Conservation (phyloP, 2,329 filamentous ascomycete species). For the Fusarium sp. region DNA sequence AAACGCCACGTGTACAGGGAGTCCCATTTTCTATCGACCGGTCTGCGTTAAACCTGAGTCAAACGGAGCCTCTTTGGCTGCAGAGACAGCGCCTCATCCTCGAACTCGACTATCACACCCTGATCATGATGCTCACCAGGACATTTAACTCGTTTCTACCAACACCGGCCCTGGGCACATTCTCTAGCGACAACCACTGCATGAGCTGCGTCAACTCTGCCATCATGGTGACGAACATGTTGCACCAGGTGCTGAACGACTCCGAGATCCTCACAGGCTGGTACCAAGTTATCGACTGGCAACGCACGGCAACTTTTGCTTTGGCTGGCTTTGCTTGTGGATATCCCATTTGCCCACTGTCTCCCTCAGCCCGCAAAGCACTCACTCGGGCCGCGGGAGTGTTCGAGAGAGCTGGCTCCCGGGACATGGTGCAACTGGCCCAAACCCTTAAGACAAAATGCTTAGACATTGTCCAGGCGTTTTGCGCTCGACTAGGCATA, state of each 20-base stretch:
- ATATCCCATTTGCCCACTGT: constrained; percentile 41
- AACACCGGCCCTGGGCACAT: constrained; percentile 39
- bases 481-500: constrained; percentile 35
- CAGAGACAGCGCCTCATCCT: constrained; percentile 54
- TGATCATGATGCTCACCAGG: constrained; percentile 51
- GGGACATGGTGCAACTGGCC: constrained; percentile 9
- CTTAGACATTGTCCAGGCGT: constrained; percentile 30
- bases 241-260: constrained; percentile 41
- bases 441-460: constrained; percentile 20
- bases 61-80: constrained; percentile 54
- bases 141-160: constrained; percentile 53
- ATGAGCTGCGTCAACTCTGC: constrained; percentile 39
- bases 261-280: constrained; percentile 44
- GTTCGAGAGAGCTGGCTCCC: constrained; percentile 17
- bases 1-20: constrained; percentile 47
- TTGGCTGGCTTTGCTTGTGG: constrained; percentile 38
- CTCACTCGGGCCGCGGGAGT: constrained; percentile 24
- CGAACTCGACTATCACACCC: constrained; percentile 55
- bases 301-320: constrained; percentile 37
- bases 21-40: constrained; percentile 53
- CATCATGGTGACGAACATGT: constrained; percentile 41
- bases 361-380: constrained; percentile 29
- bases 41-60: constrained; percentile 44
- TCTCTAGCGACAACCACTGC: constrained; percentile 41
- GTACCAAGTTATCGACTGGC: constrained; percentile 43